Evolutionary conservation across 805 yeast genomes (phyloP).

Genomic region (Hanseniaspora thailandica): DNA sequence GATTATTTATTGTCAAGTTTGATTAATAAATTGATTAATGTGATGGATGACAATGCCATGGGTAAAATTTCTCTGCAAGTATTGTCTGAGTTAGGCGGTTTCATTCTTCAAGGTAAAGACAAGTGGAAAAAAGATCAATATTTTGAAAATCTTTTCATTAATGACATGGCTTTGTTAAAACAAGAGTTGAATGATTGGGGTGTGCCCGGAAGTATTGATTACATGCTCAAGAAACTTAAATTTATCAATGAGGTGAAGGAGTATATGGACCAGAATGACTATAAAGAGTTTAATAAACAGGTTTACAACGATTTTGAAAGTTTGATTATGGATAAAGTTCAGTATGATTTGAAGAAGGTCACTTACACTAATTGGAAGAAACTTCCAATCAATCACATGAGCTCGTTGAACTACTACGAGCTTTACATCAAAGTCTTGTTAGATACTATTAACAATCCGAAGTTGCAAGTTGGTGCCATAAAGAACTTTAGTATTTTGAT

Average conservation of each 20-base stretch:
- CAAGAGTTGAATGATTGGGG: constrained; percentile 11
- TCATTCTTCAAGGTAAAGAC: neutral
- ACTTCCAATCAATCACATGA: neutral
- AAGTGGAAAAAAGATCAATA: neutral
- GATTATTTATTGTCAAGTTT: constrained; percentile 2
- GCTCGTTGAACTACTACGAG: constrained; percentile 34
- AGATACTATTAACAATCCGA: constrained; percentile 37
- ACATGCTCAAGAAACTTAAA: neutral
- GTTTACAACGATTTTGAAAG: neutral
- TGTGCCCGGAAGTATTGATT: neutral
- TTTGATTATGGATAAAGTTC: neutral
- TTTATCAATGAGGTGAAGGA: neutral
- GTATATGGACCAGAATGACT: neutral
- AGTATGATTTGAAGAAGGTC: neutral
- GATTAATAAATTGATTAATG: neutral
- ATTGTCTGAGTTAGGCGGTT: constrained; percentile 20
- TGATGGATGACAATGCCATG: constrained; percentile 10
- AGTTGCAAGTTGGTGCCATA: constrained; percentile 52
- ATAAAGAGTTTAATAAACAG: neutral
- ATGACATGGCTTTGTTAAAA: neutral
- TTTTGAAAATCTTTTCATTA: neutral
- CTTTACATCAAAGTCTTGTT: constrained; percentile 41
- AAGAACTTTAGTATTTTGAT: constrained; percentile 49
- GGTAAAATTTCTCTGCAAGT: neutral
- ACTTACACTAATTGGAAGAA: neutral